Evolutionary conservation across 805 yeast species (phyloP), one percentile per base, ranked within the genome.

Genomic region (Geotrichum ghanense): DNA sequence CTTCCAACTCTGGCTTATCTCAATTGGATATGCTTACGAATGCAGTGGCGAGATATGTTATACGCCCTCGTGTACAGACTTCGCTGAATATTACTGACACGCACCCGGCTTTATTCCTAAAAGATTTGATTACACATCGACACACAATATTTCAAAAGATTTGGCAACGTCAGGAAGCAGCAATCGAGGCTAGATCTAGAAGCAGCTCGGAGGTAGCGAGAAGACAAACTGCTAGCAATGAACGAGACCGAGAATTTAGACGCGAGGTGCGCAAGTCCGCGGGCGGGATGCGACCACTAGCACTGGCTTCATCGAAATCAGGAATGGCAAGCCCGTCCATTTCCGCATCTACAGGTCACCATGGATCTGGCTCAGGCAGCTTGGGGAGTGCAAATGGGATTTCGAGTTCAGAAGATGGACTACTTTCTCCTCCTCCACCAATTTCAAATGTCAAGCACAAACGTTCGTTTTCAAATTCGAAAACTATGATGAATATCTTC

Each of bases 1-100:
- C 42, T 44, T 17, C 24, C 24, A 2, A 42, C 26, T 20, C 7
- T 44, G 19, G 26, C 48, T 12, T 62, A 40, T 51, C 66, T 22
- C 67, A 66, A 2, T 51, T 64, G 17, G 62, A 56, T 0, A 55
- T 56, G 6, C 56, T 60, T 1, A 55, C 59, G 0, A 42, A 55
- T 6, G 56, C 55, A 10, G 53, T 56, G 56, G 16, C 19, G 6
- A 31, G 16, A 31, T 31, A 31, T 31, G 6, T 31, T 6, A 16
- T 31, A n/a, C 37, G 37, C 5, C 37, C 37, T n/a, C 4, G 17
- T n/a, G 17, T n/a, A 10, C 14, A 16, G 5, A 5, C 37, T 6
- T 31, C 37, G 16, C 16, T 31, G 6, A 31, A 19, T 12, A 19
- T 16, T 10, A 48, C 51, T 17, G 65, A 61, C 43, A 47, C 44